Conservation (phyloP, 129 eudicot genomes). For the Artemisia argyi region DNA sequence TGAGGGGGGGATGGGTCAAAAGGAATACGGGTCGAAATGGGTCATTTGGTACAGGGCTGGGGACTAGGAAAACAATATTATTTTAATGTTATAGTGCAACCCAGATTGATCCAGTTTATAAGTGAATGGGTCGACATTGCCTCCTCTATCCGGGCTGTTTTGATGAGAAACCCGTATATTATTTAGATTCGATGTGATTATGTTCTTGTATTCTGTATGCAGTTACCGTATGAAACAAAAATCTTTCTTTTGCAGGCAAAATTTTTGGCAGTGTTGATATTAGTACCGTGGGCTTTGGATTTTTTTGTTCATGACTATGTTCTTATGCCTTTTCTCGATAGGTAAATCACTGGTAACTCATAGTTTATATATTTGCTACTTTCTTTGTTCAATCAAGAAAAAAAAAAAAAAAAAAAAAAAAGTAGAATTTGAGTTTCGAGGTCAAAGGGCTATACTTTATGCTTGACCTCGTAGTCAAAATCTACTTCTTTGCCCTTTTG, state of each 20-base stretch:
- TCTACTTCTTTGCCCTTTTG: background rate
- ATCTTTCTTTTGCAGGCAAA: slow-evolving; percentile 76
- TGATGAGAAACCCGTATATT: background rate
- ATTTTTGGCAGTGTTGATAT: slow-evolving; percentile 72
- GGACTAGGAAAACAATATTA: no score
- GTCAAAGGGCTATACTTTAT: slow-evolving; percentile 8
- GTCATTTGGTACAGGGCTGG: no score
- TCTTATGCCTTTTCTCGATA: slow-evolving; percentile 97
- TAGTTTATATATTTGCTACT: slow-evolving; percentile 17
- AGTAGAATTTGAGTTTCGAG: background rate
- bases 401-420: no score
- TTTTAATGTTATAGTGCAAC: no score
- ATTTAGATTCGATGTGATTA: background rate
- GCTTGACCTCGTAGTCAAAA: background rate
- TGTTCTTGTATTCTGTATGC: slow-evolving; percentile 11
- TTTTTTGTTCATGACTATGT: slow-evolving; percentile 90
- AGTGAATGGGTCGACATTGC: no score
- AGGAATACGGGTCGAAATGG: no score
- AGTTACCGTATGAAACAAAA: slow-evolving; percentile 7
- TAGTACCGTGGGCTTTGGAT: slow-evolving; percentile 92
- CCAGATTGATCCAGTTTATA: no score
- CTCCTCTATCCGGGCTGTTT: no score
- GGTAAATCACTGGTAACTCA: slow-evolving; percentile 58
- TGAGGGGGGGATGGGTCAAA: no score
- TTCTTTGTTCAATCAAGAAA: background rate